Evolutionary conservation across 345 rosid species (phyloP).

Genomic region (Euphorbia tirucalli): DNA sequence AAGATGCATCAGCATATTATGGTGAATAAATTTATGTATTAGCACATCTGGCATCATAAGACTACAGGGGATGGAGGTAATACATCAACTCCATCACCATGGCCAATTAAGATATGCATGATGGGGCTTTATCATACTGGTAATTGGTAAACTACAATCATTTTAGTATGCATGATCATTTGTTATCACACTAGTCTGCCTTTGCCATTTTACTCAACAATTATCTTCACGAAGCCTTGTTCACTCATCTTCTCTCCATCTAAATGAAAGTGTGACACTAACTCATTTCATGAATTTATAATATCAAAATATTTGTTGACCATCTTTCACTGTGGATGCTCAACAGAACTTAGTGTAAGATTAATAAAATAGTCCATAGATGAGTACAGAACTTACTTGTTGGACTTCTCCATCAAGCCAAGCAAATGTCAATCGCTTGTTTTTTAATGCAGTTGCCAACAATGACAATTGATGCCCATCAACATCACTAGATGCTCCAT

Average conservation of each 20-base stretch:
- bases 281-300: background rate
- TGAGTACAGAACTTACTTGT: slow-evolving; percentile 43
- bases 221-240: background rate
- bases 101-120: background rate
- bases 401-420: slow-evolving; percentile 98
- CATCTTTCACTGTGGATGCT: background rate
- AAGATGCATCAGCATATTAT: background rate
- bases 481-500: slow-evolving; percentile 32
- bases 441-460: slow-evolving; percentile 43
- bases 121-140: too few species aligned
- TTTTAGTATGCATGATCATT: background rate
- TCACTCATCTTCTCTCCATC: background rate
- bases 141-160: background rate
- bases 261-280: background rate
- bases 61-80: too few species aligned
- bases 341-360: background rate
- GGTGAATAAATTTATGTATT: background rate
- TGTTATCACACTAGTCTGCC: background rate
- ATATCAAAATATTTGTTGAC: slow-evolving; percentile 1
- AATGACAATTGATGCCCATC: slow-evolving; percentile 36
- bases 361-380: slow-evolving; percentile 2
- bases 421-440: slow-evolving; percentile 67
- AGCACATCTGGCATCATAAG: background rate
- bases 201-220: background rate
- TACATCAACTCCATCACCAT: background rate